phyloP scores from a whole-genome alignment of 1,139 yeast species.

The Pichia sp. region DNA sequence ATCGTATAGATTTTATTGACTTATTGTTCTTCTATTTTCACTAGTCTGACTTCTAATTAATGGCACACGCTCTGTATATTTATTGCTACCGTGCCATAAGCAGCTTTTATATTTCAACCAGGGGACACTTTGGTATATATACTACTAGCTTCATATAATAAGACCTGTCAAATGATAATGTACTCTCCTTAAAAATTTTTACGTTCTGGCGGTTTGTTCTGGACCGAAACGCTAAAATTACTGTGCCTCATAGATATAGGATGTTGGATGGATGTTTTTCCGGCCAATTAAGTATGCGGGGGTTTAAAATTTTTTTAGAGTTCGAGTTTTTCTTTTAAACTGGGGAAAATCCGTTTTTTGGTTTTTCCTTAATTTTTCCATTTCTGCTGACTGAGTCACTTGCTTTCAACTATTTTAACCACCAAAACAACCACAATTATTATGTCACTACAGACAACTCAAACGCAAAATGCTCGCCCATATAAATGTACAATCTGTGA shows the following conservation, averaged over 20 bases:
- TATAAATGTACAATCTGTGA: conserved; percentile 89
- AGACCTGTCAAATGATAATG: no score
- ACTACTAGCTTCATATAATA: no score
- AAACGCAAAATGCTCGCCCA: conserved; percentile 42
- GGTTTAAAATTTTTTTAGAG: neutral
- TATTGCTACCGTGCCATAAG: no score
- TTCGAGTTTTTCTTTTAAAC: neutral
- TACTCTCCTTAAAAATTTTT: no score
- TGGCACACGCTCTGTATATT: no score
- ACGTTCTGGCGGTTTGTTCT: neutral
- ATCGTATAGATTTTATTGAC: no score
- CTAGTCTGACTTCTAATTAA: no score
- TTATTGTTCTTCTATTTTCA: no score
- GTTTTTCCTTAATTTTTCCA: neutral
- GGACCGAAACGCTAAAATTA: neutral
- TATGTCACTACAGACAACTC: neutral
- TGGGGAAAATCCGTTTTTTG: neutral
- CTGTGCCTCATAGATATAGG: neutral
- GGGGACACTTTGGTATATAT: no score
- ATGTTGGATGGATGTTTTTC: neutral
- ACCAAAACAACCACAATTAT: neutral
- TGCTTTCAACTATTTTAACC: neutral
- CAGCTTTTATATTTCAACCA: no score
- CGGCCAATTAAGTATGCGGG: neutral
- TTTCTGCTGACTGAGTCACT: neutral